Base-by-base conservation (phyloP, 2,329 filamentous ascomycete species). In the Cercospora zeina region DNA sequence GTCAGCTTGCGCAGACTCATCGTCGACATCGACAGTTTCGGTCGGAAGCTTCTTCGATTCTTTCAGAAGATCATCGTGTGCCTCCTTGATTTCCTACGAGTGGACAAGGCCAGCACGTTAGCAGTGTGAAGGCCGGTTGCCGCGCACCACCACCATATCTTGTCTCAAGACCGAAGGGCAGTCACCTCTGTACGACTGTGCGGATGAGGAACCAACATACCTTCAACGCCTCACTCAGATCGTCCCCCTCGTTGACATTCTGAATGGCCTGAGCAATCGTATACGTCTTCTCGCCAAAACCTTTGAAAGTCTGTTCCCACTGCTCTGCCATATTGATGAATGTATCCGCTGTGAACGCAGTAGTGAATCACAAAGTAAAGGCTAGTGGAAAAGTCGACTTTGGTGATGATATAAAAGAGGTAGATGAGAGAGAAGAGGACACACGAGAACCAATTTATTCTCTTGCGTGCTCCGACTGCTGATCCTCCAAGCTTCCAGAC, bases 261-360 rank as follows among this genome's bases (percentile, higher is more conserved):
- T 64, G 56, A 31, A 68, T 65, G 31, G 64, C 59, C 45, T 68
- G 59, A 8, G 62, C 60, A 33, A 69, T 66, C 27, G 65, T 50
- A 31, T 68, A 59, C 1, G 68, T 69, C 39, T 65, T 54, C 58
- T 65, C 65, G 47, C 63, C 68, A 14, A 68, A 53, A n/a, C 47
- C 59, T 45, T 67, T 69, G 57, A 67, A 68, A 24, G 67, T 51
- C 34, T 57, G 58, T 65, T 65, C 68, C 65, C 66, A 68, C 47
- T 66, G 61, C 14, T 68, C 66, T 47, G 64, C 66, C 65, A 67
- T 67, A 14, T 37, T 65, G 47, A 34, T 31, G 33, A 34, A 36
- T 49, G n/a, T 33, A 6, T 36, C 10, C 24, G 33, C 21, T 56
- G 37, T 47, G 33, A 54, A 50, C 30, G 24, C 30, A 42, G 30